Base-by-base conservation (phyloP, 2,329 filamentous ascomycete genomes). In the Pseudogymnoascus sp. region DNA sequence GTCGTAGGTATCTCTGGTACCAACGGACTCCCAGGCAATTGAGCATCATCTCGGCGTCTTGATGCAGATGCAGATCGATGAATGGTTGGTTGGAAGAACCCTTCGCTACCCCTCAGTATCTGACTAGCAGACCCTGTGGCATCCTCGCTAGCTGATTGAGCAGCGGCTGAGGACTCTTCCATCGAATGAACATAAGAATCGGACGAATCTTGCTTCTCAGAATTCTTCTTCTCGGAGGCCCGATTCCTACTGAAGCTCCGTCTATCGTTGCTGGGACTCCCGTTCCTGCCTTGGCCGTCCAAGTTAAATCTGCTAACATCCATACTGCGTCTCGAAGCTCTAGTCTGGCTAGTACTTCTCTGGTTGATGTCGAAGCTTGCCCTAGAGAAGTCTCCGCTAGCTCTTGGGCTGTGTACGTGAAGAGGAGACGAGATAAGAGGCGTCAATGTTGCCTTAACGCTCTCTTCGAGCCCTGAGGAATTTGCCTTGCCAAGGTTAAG, bases 81-180 rank as follows among this genome's bases (percentile, higher is more conserved):
- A 70, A 92, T 83, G 0, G 88, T 90, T 14, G 91, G 91, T 25
- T 87, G 88, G 67, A 89, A 87, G 70, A 99, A 97, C 7, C 97
- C 89, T 68, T 95, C 91, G 68, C 92, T 97, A 35, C 90, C 86
- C 61, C 85, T 84, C 7, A 99, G 78, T 38, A 97, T 97, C 74
- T 96, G 92, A 72, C 93, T 97, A 2, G 90, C 93, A 3, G 93
- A 96, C 58, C 88, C 87, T 62, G 81, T 80, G n/a, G 81, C 84
- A 63, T 93, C 90, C 43, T 93, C 89, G 61, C 83, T 84, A 0
- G 85, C 87, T 3, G 89, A 90, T 3, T 86, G 80, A 1, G 88
- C 80, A 33, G 88, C 78, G 2, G 86, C 90, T 1, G 89, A 93
- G 62, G 89, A 85, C 49, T 88, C 89, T 61, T 90, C 90, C 65